A percentile compares a stretch with the other conserved stretches of the same genome.
phyloP scores from a whole-genome alignment of 2,329 filamentous ascomycete species.

The Diplodia scrobiculata region DNA sequence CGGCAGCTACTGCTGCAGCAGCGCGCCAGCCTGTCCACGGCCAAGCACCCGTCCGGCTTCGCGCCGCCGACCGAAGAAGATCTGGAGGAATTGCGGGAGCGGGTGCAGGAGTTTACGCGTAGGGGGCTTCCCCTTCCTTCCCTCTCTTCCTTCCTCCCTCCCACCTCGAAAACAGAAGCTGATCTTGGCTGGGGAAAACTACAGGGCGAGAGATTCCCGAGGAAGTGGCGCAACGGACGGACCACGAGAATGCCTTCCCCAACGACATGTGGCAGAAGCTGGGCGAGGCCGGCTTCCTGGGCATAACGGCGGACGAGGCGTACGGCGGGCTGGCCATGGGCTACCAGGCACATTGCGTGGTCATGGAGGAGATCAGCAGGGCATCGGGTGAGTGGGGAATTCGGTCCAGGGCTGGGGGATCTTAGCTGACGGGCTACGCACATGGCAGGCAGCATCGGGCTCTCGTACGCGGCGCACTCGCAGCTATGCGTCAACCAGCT shows the following conservation, averaged over 20 bases:
- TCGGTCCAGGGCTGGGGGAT: no score
- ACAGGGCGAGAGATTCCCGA: slow-evolving; percentile 78
- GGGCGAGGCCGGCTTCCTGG: slow-evolving; percentile 85
- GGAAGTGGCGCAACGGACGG: slow-evolving; percentile 78
- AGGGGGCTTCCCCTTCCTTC: background rate
- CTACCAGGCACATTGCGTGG: slow-evolving; percentile 93
- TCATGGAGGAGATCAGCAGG: slow-evolving; percentile 91
- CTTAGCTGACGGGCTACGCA: no score
- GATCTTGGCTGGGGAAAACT: background rate
- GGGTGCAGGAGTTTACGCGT: slow-evolving; percentile 83
- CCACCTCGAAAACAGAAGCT: no score
- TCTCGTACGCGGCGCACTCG: slow-evolving; percentile 94
- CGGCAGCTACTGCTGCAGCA: background rate
- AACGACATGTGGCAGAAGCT: slow-evolving; percentile 90
- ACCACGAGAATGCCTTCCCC: slow-evolving; percentile 85
- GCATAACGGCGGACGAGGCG: slow-evolving; percentile 89
- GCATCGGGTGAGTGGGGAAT: slow-evolving; percentile 62
- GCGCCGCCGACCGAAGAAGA: slow-evolving; percentile 70
- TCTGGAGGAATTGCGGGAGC: slow-evolving; percentile 75
- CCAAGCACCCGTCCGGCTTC: slow-evolving; percentile 69
- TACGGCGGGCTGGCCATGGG: slow-evolving; percentile 89
- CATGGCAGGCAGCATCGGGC: slow-evolving; percentile 64
- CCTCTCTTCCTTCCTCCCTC: background rate
- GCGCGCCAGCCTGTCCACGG: slow-evolving; percentile 22
- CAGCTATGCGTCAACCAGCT: slow-evolving; percentile 97